These are phyloP conservation scores for Typha latifolia DNA, from an alignment of 176 grass and related monocot genomes.

Conservation along the genomic window DNA sequence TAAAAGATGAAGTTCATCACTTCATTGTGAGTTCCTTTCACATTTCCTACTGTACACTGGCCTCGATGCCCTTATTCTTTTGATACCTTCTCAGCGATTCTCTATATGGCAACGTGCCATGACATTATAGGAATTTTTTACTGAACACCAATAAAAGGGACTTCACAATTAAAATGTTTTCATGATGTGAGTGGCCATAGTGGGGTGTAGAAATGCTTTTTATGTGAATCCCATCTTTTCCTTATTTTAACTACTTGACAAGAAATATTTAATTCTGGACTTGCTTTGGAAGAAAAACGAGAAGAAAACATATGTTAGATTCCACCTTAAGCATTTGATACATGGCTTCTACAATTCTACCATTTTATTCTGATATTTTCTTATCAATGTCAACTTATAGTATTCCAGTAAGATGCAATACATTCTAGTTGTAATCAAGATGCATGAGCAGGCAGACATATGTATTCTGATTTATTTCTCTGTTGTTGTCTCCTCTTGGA, in stretches of 20 bases:
- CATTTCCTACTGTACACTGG: neutral
- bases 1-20: neutral
- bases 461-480: neutral
- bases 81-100: no score
- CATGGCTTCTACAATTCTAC: neutral
- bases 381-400: neutral
- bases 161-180: no score
- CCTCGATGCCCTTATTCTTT: no score
- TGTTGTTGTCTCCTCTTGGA: neutral
- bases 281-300: neutral
- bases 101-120: no score
- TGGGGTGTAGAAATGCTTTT: no score
- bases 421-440: neutral
- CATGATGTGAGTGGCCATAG: no score
- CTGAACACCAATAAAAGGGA: no score
- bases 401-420: neutral
- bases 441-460: neutral
- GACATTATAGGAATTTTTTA: no score
- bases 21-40: neutral
- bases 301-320: constrained; percentile 4
- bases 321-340: no score
- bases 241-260: no score
- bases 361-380: neutral
- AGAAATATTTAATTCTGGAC: no score
- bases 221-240: no score